These are phyloP conservation scores for Cystobasidium pallidum DNA, from an alignment of 1,284 basidiomycete genomes.

Conservation along the genomic window DNA sequence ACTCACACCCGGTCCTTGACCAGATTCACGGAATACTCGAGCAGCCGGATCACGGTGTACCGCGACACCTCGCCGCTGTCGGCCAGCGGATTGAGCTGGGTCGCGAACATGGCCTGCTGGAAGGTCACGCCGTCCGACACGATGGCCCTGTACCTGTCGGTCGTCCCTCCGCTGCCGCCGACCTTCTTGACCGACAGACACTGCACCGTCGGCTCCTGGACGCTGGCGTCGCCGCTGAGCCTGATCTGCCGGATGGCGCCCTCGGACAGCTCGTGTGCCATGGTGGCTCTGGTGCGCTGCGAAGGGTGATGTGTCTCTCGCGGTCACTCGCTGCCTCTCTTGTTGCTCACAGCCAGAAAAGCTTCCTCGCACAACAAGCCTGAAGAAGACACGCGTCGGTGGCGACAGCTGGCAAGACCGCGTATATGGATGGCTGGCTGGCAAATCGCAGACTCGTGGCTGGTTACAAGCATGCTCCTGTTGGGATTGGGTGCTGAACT, in stretches of 20 bases:
- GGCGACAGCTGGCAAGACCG: not conserved
- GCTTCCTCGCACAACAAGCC: not conserved
- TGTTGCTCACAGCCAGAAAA: not conserved
- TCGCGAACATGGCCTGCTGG: slow-evolving; percentile 92
- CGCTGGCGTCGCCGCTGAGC: slow-evolving; percentile 11
- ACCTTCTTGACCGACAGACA: slow-evolving; percentile 43
- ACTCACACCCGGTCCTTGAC: slow-evolving; percentile 85
- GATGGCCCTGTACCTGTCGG: slow-evolving; percentile 39
- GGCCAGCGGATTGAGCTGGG: slow-evolving; percentile 80
- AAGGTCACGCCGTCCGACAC: slow-evolving; percentile 62
- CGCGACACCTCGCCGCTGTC: slow-evolving; percentile 70
- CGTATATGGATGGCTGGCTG: not conserved
- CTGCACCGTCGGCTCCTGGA: slow-evolving; percentile 33
- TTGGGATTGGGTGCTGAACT: no score
- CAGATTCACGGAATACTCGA: slow-evolving; percentile 78
- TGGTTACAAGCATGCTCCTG: no score
- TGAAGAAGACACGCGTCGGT: slow-evolving; percentile 15
- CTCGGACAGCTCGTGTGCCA: slow-evolving; percentile 21
- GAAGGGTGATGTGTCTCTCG: not conserved
- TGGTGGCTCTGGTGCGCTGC: not conserved
- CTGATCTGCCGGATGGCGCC: slow-evolving; percentile 39
- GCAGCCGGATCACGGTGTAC: slow-evolving; percentile 73
- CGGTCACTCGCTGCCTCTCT: not conserved
- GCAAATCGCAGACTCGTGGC: not conserved
- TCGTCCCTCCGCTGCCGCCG: slow-evolving; percentile 6